Base-by-base conservation (phyloP, 2,329 filamentous ascomycete species). In the Talaromyces pinophilus region DNA sequence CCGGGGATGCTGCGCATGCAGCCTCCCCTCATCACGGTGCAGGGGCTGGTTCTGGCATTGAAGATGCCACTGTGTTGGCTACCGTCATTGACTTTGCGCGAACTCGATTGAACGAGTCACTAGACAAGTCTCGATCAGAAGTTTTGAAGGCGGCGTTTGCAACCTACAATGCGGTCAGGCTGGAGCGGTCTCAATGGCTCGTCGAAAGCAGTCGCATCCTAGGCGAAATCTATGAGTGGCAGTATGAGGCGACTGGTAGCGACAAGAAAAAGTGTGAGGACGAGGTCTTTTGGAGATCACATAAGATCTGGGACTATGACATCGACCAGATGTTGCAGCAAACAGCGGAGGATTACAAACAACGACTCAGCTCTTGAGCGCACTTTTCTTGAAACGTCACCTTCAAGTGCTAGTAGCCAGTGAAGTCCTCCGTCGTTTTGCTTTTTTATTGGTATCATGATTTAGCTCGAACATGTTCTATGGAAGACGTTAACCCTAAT, bases 131-230 rank as follows among this genome's bases (percentile, higher is more conserved):
- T 17, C 38, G 35, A 33, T 46, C 42, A 22, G 54, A 52, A 30
- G 33, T 42, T 5, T 33, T 63, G 13, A 63, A 59, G 5, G 77
- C 76, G 0, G 85, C 79, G 0, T 86, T 88, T 55, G 75, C 76
- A n/a, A 81, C 81, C 0, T 88, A 84, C 54, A 84, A 88, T 68
- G 74, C 73, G 7, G 75, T 82, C 3, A 77, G 86, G 0, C 76
- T 85, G 2, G 79, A 83, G 10, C 74, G 85, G 8, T 81, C 79
- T 8, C 83, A 85, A 66, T 80, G 79, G 72, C 73, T 86, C 0
- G 83, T 86, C 0, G 74, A 78, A 5, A 86, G 80, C 60, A 87
- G 85, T 65, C 78, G 78, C 50, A 76, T 83, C 17, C 79, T 79
- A 19, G 83, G 73, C 0, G 68, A 73, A 54, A 64, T 79, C 2